Evolutionary conservation across 441 rosid genomes (phyloP).

Genomic region (Pelargonium myrrhifolium): DNA sequence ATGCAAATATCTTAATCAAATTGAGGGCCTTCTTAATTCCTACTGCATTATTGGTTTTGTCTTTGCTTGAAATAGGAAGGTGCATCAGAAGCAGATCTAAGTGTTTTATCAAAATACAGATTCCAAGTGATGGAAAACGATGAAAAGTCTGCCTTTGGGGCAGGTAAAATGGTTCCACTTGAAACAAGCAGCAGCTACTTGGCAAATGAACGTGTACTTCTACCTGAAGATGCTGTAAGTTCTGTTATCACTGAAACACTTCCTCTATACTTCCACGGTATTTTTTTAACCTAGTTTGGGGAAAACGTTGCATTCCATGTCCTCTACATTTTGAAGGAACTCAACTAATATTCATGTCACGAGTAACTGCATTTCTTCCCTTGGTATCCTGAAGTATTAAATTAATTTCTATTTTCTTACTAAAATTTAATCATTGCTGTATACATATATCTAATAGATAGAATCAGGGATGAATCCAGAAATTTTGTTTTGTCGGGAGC

Average conservation of each 20-base stretch:
- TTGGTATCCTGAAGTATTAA: too few species aligned
- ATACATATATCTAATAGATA: background rate
- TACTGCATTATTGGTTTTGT: conserved; percentile 4
- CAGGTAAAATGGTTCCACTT: conserved; percentile 78
- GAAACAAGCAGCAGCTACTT: conserved; percentile 50
- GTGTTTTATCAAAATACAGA: conserved; percentile 63
- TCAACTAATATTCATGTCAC: too few species aligned
- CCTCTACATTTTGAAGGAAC: background rate
- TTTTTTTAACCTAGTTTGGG: background rate
- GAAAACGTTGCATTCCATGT: background rate
- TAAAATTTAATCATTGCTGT: background rate
- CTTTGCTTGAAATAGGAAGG: conserved; percentile 54
- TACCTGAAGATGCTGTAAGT: conserved; percentile 85
- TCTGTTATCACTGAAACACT: background rate
- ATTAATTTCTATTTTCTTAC: too few species aligned
- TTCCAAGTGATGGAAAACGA: conserved; percentile 34
- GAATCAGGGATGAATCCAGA: background rate
- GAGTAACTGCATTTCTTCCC: too few species aligned
- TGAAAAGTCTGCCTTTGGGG: conserved; percentile 47
- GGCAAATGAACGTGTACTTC: conserved; percentile 61
- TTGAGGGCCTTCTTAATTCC: conserved; percentile 3
- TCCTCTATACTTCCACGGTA: background rate
- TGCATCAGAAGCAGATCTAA: conserved; percentile 90
- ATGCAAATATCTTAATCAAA: conserved; percentile 3
- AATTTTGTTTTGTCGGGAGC: too few species aligned